Base-by-base conservation (phyloP, 495 filamentous ascomycete species). In the Podospora anserina region DNA sequence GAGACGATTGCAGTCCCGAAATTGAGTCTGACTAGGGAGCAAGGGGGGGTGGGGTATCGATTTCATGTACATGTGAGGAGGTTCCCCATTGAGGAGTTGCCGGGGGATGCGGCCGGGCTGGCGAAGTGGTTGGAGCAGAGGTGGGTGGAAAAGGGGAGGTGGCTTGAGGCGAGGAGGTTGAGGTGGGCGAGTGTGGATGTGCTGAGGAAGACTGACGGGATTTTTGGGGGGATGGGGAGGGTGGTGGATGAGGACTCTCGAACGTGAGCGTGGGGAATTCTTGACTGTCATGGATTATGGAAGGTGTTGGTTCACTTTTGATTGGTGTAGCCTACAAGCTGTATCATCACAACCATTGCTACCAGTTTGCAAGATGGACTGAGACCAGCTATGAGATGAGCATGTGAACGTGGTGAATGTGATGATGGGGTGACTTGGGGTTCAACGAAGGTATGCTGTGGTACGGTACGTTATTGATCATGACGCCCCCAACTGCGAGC, bases 91-190 rank as follows among this genome's bases (percentile, higher is more conserved):
- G 78, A 78, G 19, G 78, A 83, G 15, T 73, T 88, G 20, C 83
- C 84, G 16, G 61, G 80, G 5, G 80, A 81, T 44, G 81, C 79
- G 16, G 82, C 80, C 54, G 77, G 70, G 23, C 67, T 87, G 28
- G 79, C 79, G 5, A 77, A 78, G 62, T 88, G 86, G 86, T 72
- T 88, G 18, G 84, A 87, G 70, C 77, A 79, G 53, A 70, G 82
- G 53, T 88, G 84, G 84, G 69, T 85, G 0, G 80, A 83, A 71
- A 88, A 87, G 72, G 85, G 84, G 18, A 72, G 82, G 67, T 82
- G 79, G 73, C 72, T 87, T 15, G 84, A 87, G 61, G 72, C 65
- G 26, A 75, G 79, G 73, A 76, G 66, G 66, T 26, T 34, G 30
- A 61, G 68, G 57, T 75, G 74, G 74, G 67, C 69, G 26, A 61